These are phyloP conservation scores for Didymosphaeria variabile DNA, from an alignment of 2,329 filamentous ascomycete species.

Conservation along the genomic window DNA sequence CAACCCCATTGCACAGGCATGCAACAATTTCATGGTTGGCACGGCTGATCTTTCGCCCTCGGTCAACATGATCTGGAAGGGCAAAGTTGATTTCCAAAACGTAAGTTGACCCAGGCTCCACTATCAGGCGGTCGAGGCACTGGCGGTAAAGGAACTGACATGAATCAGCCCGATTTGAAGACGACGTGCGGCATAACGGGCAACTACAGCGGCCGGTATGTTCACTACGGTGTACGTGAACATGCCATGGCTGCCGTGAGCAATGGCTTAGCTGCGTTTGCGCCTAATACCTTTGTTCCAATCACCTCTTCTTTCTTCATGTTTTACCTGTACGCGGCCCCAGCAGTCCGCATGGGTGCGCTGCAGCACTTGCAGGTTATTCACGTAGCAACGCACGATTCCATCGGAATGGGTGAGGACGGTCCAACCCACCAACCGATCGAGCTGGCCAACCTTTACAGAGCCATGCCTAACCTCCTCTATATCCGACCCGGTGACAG, in stretches of 20 bases:
- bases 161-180: conserved; percentile 36
- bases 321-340: conserved; percentile 69
- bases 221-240: conserved; percentile 50
- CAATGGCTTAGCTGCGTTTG: conserved; percentile 68
- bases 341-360: conserved; percentile 69
- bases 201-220: conserved; percentile 63
- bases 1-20: conserved; percentile 73
- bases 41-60: conserved; percentile 63
- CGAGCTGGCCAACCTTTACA: conserved; percentile 65
- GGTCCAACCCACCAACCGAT: conserved; percentile 71
- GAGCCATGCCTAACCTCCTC: conserved; percentile 69
- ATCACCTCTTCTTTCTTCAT: conserved; percentile 70
- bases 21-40: conserved; percentile 92
- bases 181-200: conserved; percentile 62
- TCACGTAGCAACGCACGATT: conserved; percentile 69
- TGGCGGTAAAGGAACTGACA: conserved; percentile 22
- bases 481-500: conserved; percentile 69
- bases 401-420: conserved; percentile 65
- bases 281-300: conserved; percentile 45
- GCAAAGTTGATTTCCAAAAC: conserved; percentile 61
- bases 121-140: too few species aligned
- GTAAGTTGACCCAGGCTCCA: conserved; percentile 40
- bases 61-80: conserved; percentile 62
- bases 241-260: conserved; percentile 50
- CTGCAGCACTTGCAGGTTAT: conserved; percentile 65